These are phyloP conservation scores for Amauroascus verrucosus DNA, from an alignment of 2,329 filamentous ascomycete genomes.

Conservation along the genomic window DNA sequence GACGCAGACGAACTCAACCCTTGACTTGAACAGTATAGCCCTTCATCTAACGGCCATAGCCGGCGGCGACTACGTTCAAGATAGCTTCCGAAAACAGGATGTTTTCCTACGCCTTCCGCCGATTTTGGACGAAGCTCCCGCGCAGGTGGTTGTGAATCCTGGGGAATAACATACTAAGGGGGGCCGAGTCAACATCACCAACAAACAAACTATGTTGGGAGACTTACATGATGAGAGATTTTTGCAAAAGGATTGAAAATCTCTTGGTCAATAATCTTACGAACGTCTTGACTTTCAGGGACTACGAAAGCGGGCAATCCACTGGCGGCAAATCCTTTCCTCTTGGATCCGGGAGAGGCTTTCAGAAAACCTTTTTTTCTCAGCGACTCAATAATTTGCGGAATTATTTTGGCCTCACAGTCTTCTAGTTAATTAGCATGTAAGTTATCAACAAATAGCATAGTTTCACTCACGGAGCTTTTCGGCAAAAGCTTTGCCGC, in stretches of 20 bases:
- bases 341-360: constrained; percentile 25
- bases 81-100: constrained; percentile 7
- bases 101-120: background rate
- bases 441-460: background rate
- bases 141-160: background rate
- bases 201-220: background rate
- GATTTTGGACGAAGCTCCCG: background rate
- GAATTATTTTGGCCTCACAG: constrained; percentile 24
- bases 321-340: constrained; percentile 23
- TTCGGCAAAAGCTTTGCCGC: constrained; percentile 21
- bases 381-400: constrained; percentile 25
- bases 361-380: constrained; percentile 22
- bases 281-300: constrained; percentile 17
- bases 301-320: constrained; percentile 25
- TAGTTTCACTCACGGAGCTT: constrained; percentile 24
- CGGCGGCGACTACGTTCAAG: constrained; percentile 5
- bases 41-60: constrained; percentile 6
- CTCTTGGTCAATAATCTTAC: constrained; percentile 20
- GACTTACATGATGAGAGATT: constrained; percentile 26
- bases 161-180: constrained; percentile 12
- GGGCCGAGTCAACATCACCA: background rate
- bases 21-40: background rate
- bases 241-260: constrained; percentile 27
- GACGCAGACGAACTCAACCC: background rate
- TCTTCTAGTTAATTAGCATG: constrained; percentile 17